A percentile compares a stretch with the other conserved stretches of the same genome.
phyloP scores from a whole-genome alignment of 208 protist genomes.

The Leptomonas pyrrhocoris region DNA sequence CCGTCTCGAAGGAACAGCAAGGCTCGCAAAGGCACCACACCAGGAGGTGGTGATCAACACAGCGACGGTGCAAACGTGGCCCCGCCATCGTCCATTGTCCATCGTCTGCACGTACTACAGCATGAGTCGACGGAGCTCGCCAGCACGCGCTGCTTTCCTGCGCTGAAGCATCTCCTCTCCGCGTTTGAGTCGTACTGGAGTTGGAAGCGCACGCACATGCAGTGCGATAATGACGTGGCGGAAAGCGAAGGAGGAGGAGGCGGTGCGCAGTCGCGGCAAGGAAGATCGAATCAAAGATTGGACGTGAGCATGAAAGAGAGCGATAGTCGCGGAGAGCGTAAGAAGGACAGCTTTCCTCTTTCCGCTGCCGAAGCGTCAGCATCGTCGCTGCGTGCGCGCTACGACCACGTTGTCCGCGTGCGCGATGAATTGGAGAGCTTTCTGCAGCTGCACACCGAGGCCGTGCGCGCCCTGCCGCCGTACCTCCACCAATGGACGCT shows the following conservation, averaged over 20 bases:
- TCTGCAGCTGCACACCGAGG: slow-evolving; percentile 32
- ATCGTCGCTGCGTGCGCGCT: slow-evolving; percentile 27
- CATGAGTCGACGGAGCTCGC: slow-evolving; percentile 26
- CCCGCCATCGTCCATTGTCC: slow-evolving; percentile 12
- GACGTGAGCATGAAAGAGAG: too few relatives aligned
- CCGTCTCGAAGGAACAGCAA: background rate
- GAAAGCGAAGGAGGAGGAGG: background rate
- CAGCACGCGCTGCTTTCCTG: slow-evolving; percentile 12
- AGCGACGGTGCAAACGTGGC: background rate
- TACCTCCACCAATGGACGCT: slow-evolving; percentile 25
- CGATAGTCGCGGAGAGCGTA: too few relatives aligned
- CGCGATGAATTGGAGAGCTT: slow-evolving; percentile 29
- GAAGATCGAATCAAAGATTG: too few relatives aligned
- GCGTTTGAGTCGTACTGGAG: slow-evolving; percentile 34
- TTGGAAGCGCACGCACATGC: slow-evolving; percentile 22
- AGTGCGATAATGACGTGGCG: background rate
- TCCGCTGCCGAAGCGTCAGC: background rate
- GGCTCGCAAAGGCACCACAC: too few relatives aligned
- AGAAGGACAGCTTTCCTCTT: too few relatives aligned
- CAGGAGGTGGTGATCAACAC: background rate
- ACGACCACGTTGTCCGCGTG: slow-evolving; percentile 24
- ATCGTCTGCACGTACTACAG: slow-evolving; percentile 31
- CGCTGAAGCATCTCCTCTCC: slow-evolving; percentile 21
- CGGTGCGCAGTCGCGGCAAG: too few relatives aligned
- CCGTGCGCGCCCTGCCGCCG: slow-evolving; percentile 25